Evolutionary conservation across 345 rosid species (phyloP).

Genomic region (Lepidium aucheri): DNA sequence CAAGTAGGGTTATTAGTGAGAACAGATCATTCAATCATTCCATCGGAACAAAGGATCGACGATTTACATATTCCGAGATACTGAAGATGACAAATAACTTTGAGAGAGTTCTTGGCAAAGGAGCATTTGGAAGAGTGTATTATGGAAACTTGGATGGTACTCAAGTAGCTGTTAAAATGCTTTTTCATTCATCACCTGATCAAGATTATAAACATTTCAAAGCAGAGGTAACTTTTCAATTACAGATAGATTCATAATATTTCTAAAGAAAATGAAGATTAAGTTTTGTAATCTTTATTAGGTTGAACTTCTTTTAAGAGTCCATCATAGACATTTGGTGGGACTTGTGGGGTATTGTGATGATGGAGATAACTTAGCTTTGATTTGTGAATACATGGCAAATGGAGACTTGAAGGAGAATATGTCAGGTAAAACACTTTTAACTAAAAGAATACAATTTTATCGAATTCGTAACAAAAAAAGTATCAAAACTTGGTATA

Average conservation of each 20-base stretch:
- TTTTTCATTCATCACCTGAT: constrained; percentile 23
- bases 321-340: constrained; percentile 36
- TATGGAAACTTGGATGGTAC: constrained; percentile 17
- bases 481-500: not conserved
- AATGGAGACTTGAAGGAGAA: constrained; percentile 41
- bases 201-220: constrained; percentile 29
- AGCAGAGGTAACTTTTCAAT: constrained; percentile 22
- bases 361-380: constrained; percentile 35
- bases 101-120: constrained; percentile 28
- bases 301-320: constrained; percentile 27
- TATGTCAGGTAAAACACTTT: constrained; percentile 20
- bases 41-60: not conserved
- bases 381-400: constrained; percentile 55
- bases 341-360: constrained; percentile 48
- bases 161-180: constrained; percentile 33
- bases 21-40: not conserved
- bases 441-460: not conserved
- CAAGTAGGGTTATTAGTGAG: not conserved
- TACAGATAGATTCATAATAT: not conserved
- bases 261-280: not conserved
- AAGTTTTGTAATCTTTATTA: not conserved
- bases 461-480: not conserved
- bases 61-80: constrained; percentile 20
- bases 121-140: constrained; percentile 29
- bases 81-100: constrained; percentile 24